Percentiles rank a stretch among this genome's conserved stretches.
Conservation (phyloP, 805 yeast species). For the Pichia rugopelliculosa region DNA sequence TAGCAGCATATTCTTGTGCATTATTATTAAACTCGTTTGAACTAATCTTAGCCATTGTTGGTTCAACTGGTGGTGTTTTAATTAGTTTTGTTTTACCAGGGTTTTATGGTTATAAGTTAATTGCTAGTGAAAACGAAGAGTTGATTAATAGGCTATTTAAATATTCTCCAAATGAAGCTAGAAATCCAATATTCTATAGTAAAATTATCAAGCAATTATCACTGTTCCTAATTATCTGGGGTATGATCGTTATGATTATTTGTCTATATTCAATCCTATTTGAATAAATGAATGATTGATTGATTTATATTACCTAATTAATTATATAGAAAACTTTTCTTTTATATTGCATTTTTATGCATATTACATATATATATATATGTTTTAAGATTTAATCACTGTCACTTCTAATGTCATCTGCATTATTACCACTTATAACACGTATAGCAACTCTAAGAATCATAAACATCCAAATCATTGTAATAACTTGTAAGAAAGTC, state of each 20-base stretch:
- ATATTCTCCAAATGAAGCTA: constrained; percentile 20
- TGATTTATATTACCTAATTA: neutral
- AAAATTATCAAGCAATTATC: constrained; percentile 19
- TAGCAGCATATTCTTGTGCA: constrained; percentile 49
- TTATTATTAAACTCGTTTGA: constrained; percentile 57
- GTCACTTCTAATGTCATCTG: constrained; percentile 85
- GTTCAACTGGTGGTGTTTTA: constrained; percentile 78
- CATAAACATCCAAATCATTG: constrained; percentile 66
- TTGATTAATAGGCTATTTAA: constrained; percentile 11
- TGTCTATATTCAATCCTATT: constrained; percentile 45
- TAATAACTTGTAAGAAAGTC: constrained; percentile 57
- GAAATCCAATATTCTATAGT: constrained; percentile 18
- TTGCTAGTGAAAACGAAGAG: constrained; percentile 25
- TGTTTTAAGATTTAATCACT: constrained; percentile 37
- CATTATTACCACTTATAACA: constrained; percentile 65
- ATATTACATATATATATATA: neutral
- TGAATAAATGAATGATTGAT: constrained; percentile 17
- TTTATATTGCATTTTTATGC: neutral
- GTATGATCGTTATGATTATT: constrained; percentile 45
- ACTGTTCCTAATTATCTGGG: constrained; percentile 43
- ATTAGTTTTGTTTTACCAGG: constrained; percentile 78
- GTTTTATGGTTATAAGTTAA: constrained; percentile 57
- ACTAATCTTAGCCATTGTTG: constrained; percentile 63
- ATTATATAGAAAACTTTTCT: neutral
- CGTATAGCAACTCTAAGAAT: constrained; percentile 62